Evolutionary conservation across 1,284 basidiomycete genomes (phyloP).

Genomic region (Blastosporella zonata): DNA sequence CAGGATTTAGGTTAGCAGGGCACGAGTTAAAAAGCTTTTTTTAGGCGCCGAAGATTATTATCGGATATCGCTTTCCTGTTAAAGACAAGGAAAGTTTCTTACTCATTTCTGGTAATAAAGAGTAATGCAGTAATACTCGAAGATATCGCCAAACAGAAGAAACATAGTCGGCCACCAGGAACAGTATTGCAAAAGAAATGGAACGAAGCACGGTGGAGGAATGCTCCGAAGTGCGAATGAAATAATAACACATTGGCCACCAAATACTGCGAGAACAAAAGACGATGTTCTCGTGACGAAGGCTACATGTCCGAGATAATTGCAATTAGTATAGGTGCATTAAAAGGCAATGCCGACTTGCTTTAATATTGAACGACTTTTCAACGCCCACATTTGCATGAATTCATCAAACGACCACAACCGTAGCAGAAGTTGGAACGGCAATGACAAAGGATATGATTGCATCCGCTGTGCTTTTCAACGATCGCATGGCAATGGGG

Average conservation of each 20-base stretch:
- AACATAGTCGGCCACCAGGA: too few relatives aligned
- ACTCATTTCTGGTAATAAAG: background rate
- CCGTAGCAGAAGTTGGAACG: constrained; percentile 26
- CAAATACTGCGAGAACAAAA: too few relatives aligned
- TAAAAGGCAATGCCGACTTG: too few relatives aligned
- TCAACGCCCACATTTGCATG: constrained; percentile 6
- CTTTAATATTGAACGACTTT: too few relatives aligned
- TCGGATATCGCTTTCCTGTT: background rate
- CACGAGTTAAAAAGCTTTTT: background rate
- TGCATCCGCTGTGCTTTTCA: constrained; percentile 29
- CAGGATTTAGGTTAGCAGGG: background rate
- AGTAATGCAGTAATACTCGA: too few relatives aligned
- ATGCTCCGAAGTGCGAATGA: too few relatives aligned
- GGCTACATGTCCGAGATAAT: too few relatives aligned
- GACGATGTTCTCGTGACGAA: too few relatives aligned
- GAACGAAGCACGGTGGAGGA: too few relatives aligned
- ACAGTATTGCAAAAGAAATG: too few relatives aligned
- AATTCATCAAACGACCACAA: constrained; percentile 6
- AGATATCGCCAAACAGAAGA: background rate
- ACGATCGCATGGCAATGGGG: constrained; percentile 29
- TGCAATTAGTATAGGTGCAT: too few relatives aligned
- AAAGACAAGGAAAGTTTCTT: background rate
- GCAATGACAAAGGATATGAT: constrained; percentile 33
- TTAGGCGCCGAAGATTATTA: background rate
- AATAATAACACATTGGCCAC: too few relatives aligned